Evolutionary conservation across 805 yeast genomes (phyloP).

Genomic region (Candida broadrunensis): DNA sequence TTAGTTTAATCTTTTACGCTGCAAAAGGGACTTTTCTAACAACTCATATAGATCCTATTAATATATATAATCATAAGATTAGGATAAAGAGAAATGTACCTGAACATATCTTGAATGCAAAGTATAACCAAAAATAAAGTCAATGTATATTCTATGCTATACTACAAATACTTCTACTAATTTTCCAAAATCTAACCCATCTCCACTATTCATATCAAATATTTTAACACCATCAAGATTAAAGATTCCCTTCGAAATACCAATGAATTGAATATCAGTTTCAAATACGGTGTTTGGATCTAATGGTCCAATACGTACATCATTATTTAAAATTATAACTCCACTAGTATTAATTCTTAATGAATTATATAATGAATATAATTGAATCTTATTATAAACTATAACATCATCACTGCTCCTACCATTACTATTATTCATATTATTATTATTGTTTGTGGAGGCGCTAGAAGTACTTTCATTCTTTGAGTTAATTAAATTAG

Average conservation of each 20-base stretch:
- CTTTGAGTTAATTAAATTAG: constrained; percentile 13
- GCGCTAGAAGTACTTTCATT: not conserved
- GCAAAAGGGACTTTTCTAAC: too few species aligned
- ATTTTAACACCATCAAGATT: constrained; percentile 64
- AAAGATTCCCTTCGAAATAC: constrained; percentile 62
- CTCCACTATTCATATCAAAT: constrained; percentile 62
- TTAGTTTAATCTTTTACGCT: too few species aligned
- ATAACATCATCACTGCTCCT: constrained; percentile 10
- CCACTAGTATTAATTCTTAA: constrained; percentile 49
- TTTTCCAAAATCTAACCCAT: constrained; percentile 66
- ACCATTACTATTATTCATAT: constrained; percentile 4
- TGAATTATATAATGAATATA: constrained; percentile 30
- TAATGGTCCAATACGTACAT: constrained; percentile 58
- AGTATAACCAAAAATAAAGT: too few species aligned
- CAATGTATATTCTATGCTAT: too few species aligned
- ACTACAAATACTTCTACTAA: constrained; percentile 66
- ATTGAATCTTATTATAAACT: constrained; percentile 19
- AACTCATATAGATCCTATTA: too few species aligned
- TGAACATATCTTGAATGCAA: too few species aligned
- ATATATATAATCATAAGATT: too few species aligned
- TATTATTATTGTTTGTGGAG: not conserved
- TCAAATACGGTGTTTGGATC: constrained; percentile 65
- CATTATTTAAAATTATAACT: constrained; percentile 60
- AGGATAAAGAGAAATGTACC: too few species aligned
- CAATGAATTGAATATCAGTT: constrained; percentile 57